Evolutionary conservation across 1,284 basidiomycete genomes (phyloP), one percentile per base, ranked within the genome.

Genomic region (Papiliotrema nemorosa): DNA sequence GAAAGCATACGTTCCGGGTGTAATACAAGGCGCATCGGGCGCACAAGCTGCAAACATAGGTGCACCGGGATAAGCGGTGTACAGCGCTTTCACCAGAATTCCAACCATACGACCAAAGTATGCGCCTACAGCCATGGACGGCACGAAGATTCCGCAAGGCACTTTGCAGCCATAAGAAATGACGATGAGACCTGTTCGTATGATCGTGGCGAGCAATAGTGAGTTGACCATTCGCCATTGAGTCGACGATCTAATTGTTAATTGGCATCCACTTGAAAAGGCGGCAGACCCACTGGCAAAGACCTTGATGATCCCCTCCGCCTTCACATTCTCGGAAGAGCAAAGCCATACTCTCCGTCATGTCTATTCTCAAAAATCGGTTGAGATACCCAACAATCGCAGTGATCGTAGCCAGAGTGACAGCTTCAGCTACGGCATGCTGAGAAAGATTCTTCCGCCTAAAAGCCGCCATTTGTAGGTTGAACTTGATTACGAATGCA

Each of bases 181-280:
- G 38, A 97, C 83, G 37, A 98, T 91, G 31, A 98, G 79, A 12
- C 82, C 84, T 9, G 84, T 87, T 3, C 96, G 84, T 47, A 97
- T 82, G 42, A 94, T 80, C 0, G 94, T 97, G 0, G 94, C 96
- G 1, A 98, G 78, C 20, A 98, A 78, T 0, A 98, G 78, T 2
- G 93, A 94, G 70, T 90, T 94, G 36, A 87, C 86, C 80, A 97
- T 93, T 16, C 84, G 80, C 96, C 96, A 99, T 72, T 98, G 94
- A 0, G 84, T 82, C 47, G 86, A 85, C 1, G 90, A 83, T 65
- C 90, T 94, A 59, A 46, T 2, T 26, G 50, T 52, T 2, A 52
- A 44, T 21, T n/a, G n/a, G n/a, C 10, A 34, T 22, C 44, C 10
- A 18, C 16, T 21, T 3, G 13, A 14, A 25, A 31, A 50, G 36